Evolutionary conservation across 306 rosid species (phyloP), one percentile per base, ranked within the genome.

Genomic region (Ochetophila trinervis): DNA sequence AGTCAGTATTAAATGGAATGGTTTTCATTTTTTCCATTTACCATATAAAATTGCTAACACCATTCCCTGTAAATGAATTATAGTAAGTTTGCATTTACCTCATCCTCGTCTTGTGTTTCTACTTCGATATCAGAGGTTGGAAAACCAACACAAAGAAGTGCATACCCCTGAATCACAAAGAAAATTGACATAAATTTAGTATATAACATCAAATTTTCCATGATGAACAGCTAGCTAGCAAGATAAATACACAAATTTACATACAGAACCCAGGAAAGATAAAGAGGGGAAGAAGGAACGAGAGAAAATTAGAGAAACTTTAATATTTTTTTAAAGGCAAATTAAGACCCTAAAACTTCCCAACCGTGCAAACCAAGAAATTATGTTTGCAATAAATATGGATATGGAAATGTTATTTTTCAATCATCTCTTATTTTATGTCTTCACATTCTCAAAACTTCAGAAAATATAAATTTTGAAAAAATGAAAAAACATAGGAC

Each of bases 81-180:
- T 30, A 48, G 35, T 12, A 52, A 52, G 37, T 53, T 35, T 50
- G 53, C 61, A 58, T 65, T 75, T 81, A 90, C 99, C 97, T 93
- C 99, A 75, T 93, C 99, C 80, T 93, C 99, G 30, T 93, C 99
- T 81, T 93, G 99, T 21, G 99, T 93, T 86, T 93, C 99, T 20
- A 90, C 99, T 80, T 93, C 96, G 53, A 93, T 75, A 47, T 93
- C 99, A 69, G 99, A 80, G 40, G 91, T 63, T 11, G 97, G 99
- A 77, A 81, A 93, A 8, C 99, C 91, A 71, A 93, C 99, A 61
- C 99, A 93, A 48, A 93, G 99, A 76, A 93, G 96, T 66, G 99
- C 99, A 75, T 93, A 93, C 20, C 99, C 99, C 97, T 93, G 94
- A 76, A 85, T 63, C 57, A 56, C 42, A 50, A 50, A 47, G 65